phyloP scores from a whole-genome alignment of 495 filamentous ascomycete species.

The Pseudevernia furfuracea region DNA sequence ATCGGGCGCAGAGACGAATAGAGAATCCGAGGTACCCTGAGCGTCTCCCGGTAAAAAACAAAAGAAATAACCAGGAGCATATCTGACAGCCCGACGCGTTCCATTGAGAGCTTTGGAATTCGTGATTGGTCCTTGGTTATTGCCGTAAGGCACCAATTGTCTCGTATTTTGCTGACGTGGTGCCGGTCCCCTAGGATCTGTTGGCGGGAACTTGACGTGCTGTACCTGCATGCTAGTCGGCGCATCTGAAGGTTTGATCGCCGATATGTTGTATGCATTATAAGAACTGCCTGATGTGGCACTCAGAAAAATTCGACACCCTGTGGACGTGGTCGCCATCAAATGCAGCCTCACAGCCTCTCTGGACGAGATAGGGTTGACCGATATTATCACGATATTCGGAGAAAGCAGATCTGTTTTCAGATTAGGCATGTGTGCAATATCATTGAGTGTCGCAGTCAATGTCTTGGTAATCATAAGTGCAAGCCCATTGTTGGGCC shows the following conservation, averaged over 20 bases:
- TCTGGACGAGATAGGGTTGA: conserved; percentile 70
- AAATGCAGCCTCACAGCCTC: conserved; percentile 82
- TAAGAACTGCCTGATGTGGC: conserved; percentile 67
- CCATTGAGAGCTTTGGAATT: conserved; percentile 25
- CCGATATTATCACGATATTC: conserved; percentile 64
- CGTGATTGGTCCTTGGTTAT: conserved; percentile 24
- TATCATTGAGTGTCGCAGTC: conserved; percentile 51
- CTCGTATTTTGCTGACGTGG: conserved; percentile 16
- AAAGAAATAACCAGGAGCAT: conserved; percentile 85
- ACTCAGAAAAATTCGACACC: conserved; percentile 85
- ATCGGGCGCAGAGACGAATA: conserved; percentile 85
- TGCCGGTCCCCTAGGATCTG: conserved; percentile 29
- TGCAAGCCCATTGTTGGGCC: conserved; percentile 42
- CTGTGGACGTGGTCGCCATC: conserved; percentile 82
- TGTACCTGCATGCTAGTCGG: conserved; percentile 96
- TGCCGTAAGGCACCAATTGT: conserved; percentile 20
- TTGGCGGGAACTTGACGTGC: conserved; percentile 86
- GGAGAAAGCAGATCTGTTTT: conserved; percentile 59
- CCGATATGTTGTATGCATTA: conserved; percentile 46
- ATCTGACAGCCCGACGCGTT: conserved; percentile 55
- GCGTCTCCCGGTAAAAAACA: conserved; percentile 58
- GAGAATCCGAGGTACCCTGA: conserved; percentile 44
- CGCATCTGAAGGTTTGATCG: conserved; percentile 48
- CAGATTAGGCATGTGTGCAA: conserved; percentile 69
- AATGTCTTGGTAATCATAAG: conserved; percentile 51